phyloP scores from a whole-genome alignment of 177 flowering plant genomes.

The Vitis hybrid region DNA sequence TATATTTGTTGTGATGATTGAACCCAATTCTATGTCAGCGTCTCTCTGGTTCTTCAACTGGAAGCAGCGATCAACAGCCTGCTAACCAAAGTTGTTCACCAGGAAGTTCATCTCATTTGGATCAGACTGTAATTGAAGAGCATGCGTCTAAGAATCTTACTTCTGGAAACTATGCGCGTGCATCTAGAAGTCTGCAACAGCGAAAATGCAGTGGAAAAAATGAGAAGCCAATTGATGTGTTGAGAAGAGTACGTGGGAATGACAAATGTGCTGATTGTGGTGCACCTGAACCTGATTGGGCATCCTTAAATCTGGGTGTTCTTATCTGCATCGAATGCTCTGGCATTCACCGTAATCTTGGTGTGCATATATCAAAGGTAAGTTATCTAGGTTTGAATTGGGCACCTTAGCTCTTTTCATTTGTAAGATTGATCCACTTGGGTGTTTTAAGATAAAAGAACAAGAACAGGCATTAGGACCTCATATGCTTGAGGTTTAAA shows the following conservation, averaged over 20 bases:
- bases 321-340: constrained; percentile 98
- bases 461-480: not conserved
- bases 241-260: constrained; percentile 79
- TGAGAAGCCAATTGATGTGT: constrained; percentile 79
- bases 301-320: constrained; percentile 94
- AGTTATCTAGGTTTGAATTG: constrained; percentile 4
- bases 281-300: constrained; percentile 98
- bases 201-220: constrained; percentile 45
- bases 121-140: constrained; percentile 57
- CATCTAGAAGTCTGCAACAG: constrained; percentile 47
- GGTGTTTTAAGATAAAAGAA: not conserved
- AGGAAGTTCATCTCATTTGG: constrained; percentile 68
- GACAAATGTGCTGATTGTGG: constrained; percentile 99
- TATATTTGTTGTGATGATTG: constrained; percentile 8
- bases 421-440: not conserved
- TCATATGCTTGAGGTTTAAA: not conserved
- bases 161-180: constrained; percentile 50
- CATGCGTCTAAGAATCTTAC: constrained; percentile 41
- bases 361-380: constrained; percentile 98
- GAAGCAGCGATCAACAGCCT: constrained; percentile 49
- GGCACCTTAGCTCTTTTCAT: not conserved
- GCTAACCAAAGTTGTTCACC: constrained; percentile 82
- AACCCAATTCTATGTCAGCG: constrained; percentile 38
- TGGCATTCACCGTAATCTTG: constrained; percentile 98
- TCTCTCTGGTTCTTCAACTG: constrained; percentile 55